Evolutionary conservation across 2,329 filamentous ascomycete species (phyloP), one percentile per base, ranked within the genome.

Genomic region (Coniochaeta prunicola): DNA sequence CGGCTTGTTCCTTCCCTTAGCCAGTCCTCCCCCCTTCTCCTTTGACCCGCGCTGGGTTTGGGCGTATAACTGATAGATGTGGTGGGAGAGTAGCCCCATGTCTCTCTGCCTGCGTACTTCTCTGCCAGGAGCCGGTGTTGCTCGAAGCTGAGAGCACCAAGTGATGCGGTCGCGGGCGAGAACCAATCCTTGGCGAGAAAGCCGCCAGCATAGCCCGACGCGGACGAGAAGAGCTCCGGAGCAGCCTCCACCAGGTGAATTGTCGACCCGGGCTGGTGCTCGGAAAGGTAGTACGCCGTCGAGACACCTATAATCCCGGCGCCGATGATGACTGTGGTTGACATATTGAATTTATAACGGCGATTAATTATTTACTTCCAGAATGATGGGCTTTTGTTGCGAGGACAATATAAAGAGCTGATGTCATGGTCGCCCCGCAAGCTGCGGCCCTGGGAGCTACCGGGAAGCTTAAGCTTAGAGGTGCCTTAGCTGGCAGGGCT

Each of bases 141-240:
- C 4, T 80, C 78, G 67, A 89, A 93, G 42, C 86, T 90, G 13
- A 92, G 76, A 0, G 78, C 79, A 8, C 84, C 89, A 1, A 92
- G 77, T 0, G 78, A 74, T 0, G 82, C 76, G 6, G 84, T 74
- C 1, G 79, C 75, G 0, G 82, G 75, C 0, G 45, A 26, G 65
- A 89, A 90, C 88, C 89, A 92, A 69, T 92, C 87, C 34, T 77
- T 78, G 0, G 89, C 89, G 9, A 92, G 68, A 66, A 92, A 93
- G 0, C 90, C 89, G 19, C 81, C 90, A 0, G 89, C 88, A 63
- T 83, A 86, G 1, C 90, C 89, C 2, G 88, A 92, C 0, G 90
- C 89, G 31, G 86, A 90, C 12, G 83, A 80, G 71, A 92, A 91
- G 33, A 92, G 78, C 62, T 83, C 69, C 1, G 73, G 69, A 0